Evolutionary conservation across 2,329 filamentous ascomycete species (phyloP).

Genomic region (Pseudocercospora fijiensis): DNA sequence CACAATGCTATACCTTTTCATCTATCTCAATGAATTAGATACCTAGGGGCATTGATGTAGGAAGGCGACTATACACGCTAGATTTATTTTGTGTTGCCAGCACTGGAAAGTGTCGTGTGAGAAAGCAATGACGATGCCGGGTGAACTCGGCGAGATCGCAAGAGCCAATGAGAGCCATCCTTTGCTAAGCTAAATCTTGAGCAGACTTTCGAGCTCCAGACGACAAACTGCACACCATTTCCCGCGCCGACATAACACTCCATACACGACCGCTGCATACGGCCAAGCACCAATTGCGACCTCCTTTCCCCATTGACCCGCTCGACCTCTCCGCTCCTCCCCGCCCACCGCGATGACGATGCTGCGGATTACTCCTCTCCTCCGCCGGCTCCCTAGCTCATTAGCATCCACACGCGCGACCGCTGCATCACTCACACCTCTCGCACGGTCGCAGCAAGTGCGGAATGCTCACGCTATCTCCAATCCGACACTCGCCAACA

Average conservation of each 20-base stretch:
- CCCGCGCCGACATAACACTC: constrained; percentile 5
- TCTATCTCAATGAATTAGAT: not conserved
- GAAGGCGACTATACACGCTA: no score
- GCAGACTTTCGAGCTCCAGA: constrained; percentile 6
- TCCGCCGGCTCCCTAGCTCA: constrained; percentile 27
- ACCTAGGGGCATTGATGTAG: not conserved
- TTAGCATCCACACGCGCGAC: constrained; percentile 23
- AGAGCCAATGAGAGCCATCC: not conserved
- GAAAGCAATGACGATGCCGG: not conserved
- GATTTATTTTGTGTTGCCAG: no score
- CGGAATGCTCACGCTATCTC: constrained; percentile 87
- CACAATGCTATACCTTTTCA: not conserved
- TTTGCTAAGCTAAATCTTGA: not conserved
- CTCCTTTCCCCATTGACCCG: constrained; percentile 7
- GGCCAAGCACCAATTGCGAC: constrained; percentile 4
- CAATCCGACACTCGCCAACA: constrained; percentile 94
- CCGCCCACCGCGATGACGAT: constrained; percentile 20
- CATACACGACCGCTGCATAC: constrained; percentile 5
- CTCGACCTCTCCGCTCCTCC: constrained; percentile 14
- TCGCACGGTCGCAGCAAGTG: constrained; percentile 41
- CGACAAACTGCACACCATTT: not conserved
- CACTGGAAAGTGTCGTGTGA: no score
- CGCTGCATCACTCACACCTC: constrained; percentile 25
- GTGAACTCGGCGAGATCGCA: not conserved
- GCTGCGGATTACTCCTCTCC: constrained; percentile 27